These are phyloP conservation scores for Dioscorea dumetorum DNA, from an alignment of 106 monocot genomes.

Conservation along the genomic window DNA sequence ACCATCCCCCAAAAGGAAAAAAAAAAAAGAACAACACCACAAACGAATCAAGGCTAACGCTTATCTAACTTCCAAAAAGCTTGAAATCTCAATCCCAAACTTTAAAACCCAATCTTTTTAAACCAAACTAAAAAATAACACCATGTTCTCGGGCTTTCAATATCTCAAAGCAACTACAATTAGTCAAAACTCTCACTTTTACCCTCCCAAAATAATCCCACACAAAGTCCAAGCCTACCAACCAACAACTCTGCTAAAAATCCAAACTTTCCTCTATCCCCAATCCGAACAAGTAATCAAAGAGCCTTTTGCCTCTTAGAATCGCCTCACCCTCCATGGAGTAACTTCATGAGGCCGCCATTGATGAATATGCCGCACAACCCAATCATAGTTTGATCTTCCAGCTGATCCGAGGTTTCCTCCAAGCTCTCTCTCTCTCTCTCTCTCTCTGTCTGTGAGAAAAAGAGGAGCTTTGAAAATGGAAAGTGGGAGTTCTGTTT, in stretches of 20 bases:
- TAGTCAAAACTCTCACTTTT: too few species aligned
- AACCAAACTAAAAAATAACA: too few species aligned
- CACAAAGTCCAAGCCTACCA: too few species aligned
- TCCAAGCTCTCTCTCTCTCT: background rate
- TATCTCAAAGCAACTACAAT: too few species aligned
- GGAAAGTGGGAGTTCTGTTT: too few species aligned
- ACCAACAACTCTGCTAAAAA: background rate
- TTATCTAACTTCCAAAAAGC: too few species aligned
- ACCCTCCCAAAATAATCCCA: too few species aligned
- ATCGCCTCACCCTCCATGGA: background rate
- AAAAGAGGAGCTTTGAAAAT: too few species aligned
- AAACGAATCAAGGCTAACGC: background rate
- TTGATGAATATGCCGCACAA: background rate
- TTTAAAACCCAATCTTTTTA: too few species aligned
- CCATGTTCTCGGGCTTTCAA: too few species aligned
- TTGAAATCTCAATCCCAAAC: too few species aligned
- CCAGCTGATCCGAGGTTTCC: background rate
- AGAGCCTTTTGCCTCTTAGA: background rate
- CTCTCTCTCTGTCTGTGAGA: background rate
- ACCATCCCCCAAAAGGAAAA: too few species aligned
- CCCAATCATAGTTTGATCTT: background rate
- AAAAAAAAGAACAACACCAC: background rate
- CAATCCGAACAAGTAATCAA: background rate
- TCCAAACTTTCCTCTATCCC: background rate
- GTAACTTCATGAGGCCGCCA: background rate